Evolutionary conservation across 2,329 filamentous ascomycete genomes (phyloP).

Genomic region (Sclerotinia subarctica): DNA sequence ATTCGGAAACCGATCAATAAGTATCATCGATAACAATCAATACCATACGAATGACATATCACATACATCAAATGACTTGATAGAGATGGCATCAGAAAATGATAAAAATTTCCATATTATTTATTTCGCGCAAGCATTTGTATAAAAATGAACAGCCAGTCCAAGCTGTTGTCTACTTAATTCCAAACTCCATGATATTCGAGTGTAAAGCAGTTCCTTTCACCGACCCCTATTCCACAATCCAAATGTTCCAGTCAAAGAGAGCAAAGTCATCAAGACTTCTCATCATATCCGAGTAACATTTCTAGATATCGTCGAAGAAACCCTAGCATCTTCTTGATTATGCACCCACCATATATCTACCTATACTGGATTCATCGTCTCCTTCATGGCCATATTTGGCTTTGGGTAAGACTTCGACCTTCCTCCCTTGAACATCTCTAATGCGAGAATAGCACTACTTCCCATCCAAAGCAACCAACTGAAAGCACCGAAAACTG

Average conservation of each 20-base stretch:
- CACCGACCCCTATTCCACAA: neutral
- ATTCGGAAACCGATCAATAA: too few relatives aligned
- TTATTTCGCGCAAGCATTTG: slow-evolving; percentile 1
- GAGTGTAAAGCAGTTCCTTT: neutral
- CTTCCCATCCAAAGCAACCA: slow-evolving; percentile 54
- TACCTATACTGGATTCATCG: slow-evolving; percentile 21
- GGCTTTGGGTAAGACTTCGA: slow-evolving; percentile 34
- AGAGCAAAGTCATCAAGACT: slow-evolving; percentile 15
- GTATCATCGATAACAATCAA: too few relatives aligned
- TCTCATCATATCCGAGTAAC: neutral
- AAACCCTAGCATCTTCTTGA: neutral
- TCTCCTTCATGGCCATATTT: slow-evolving; percentile 34
- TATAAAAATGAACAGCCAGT: slow-evolving; percentile 1
- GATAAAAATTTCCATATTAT: slow-evolving; percentile 4
- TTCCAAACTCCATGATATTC: neutral
- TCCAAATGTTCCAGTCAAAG: neutral
- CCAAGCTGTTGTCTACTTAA: slow-evolving; percentile 13
- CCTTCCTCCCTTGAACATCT: slow-evolving; percentile 45
- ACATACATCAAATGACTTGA: neutral
- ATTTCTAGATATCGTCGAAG: neutral
- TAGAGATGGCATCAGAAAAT: neutral
- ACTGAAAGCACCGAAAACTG: slow-evolving; percentile 52
- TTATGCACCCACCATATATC: neutral
- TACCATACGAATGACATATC: too few relatives aligned
- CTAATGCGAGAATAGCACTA: slow-evolving; percentile 46